Evolutionary conservation across 345 rosid genomes (phyloP).

Genomic region (Eucalyptus guilfoylei): DNA sequence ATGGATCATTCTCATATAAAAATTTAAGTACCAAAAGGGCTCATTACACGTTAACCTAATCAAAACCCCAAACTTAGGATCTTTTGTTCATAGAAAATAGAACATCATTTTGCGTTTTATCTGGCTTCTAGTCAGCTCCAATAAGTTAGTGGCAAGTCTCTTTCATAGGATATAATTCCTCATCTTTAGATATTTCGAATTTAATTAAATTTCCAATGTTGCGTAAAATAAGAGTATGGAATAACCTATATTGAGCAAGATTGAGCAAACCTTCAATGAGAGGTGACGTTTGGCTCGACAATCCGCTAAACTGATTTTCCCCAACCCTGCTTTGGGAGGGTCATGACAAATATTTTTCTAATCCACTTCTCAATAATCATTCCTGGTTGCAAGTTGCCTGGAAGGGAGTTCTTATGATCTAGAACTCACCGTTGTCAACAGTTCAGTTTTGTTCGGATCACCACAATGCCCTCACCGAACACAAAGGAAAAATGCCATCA

Average conservation of each 20-base stretch:
- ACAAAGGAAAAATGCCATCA: background rate
- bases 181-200: background rate
- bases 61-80: no score
- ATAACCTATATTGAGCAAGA: no score
- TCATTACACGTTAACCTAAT: no score
- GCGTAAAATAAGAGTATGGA: background rate
- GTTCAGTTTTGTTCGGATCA: background rate
- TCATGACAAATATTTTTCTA: background rate
- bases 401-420: background rate
- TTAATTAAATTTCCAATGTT: background rate
- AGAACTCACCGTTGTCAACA: background rate
- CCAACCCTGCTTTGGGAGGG: background rate
- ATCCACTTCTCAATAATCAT: background rate
- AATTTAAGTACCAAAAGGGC: background rate
- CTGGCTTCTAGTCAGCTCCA: accelerated
- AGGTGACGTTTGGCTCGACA: background rate
- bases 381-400: background rate
- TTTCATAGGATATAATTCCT: background rate
- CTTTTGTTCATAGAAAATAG: background rate
- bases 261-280: background rate
- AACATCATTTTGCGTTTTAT: accelerated
- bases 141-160: background rate
- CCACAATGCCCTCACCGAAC: background rate
- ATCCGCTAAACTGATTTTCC: background rate
- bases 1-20: background rate